These are phyloP conservation scores for Candida orba DNA, from an alignment of 805 yeast species.

Conservation along the genomic window DNA sequence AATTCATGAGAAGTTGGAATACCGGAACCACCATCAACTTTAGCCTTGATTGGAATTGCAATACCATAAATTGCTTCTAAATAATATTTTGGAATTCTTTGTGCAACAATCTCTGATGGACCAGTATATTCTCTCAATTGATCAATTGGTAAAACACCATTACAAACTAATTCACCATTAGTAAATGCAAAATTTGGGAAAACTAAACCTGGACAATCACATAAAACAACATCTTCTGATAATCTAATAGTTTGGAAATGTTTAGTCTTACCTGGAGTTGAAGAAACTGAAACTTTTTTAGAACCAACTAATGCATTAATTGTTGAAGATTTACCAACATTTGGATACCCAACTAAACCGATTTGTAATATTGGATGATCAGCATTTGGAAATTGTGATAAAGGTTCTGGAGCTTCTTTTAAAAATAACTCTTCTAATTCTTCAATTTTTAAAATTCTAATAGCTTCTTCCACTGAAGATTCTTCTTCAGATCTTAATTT, in stretches of 20 bases:
- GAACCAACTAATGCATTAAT: conserved; percentile 95
- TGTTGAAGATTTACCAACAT: conserved; percentile 95
- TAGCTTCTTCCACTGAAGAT: conserved; percentile 36
- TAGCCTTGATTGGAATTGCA: conserved; percentile 65
- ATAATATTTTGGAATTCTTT: conserved; percentile 81
- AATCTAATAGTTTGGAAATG: conserved; percentile 95
- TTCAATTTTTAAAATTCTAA: conserved; percentile 70
- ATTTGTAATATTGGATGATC: conserved; percentile 67
- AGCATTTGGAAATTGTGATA: conserved; percentile 48
- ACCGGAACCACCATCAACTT: conserved; percentile 86
- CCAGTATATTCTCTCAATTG: conserved; percentile 90
- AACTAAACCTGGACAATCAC: conserved; percentile 99
- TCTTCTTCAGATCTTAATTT: conserved; percentile 12
- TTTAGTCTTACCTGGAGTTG: conserved; percentile 98
- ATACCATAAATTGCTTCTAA: conserved; percentile 93
- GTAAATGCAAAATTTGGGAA: conserved; percentile 97
- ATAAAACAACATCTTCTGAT: conserved; percentile 73
- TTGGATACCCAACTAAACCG: conserved; percentile 97
- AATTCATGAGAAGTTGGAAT: conserved; percentile 85
- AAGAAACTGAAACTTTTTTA: conserved; percentile 94
- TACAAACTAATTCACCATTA: conserved; percentile 93
- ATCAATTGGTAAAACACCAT: conserved; percentile 98
- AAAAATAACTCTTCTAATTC: conserved; percentile 80
- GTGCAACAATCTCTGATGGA: conserved; percentile 78
- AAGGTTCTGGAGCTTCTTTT: conserved; percentile 66